phyloP scores from a whole-genome alignment of 2,329 filamentous ascomycete genomes.

The Endoconidiophora laricicola region DNA sequence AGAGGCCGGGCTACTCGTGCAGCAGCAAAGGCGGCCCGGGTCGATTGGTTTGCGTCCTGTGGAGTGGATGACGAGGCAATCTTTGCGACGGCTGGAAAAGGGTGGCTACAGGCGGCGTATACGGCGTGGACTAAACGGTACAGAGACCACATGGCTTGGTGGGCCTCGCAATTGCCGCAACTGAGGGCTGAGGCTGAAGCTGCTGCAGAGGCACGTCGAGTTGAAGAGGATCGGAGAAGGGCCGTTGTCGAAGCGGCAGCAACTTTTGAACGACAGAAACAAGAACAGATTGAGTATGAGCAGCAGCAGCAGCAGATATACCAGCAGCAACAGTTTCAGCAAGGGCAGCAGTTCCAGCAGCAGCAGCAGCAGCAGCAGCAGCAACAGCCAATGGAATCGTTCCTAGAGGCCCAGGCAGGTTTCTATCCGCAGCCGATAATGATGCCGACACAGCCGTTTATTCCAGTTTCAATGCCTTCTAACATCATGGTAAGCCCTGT shows the following conservation, averaged over 20 bases:
- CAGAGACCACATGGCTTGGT: too few relatives aligned
- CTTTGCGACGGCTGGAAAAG: not conserved
- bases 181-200: too few relatives aligned
- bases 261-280: not conserved
- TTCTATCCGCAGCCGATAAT: not conserved
- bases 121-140: not conserved
- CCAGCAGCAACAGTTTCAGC: too few relatives aligned
- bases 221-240: not conserved
- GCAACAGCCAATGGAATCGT: not conserved
- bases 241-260: not conserved
- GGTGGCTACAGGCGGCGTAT: not conserved
- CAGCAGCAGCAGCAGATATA: not conserved
- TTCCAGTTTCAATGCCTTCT: not conserved
- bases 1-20: not conserved
- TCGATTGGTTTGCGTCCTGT: conserved; percentile 4
- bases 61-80: conserved; percentile 4
- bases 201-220: too few relatives aligned
- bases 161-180: too few relatives aligned
- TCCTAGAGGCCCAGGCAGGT: not conserved
- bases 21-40: not conserved
- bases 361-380: not conserved
- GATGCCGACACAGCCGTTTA: conserved; percentile 1
- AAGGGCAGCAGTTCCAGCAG: too few relatives aligned
- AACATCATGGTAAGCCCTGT: not conserved
- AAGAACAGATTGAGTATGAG: not conserved